phyloP scores from a whole-genome alignment of 192 early-diverging fungal genomes.

The Podila clonocystis region DNA sequence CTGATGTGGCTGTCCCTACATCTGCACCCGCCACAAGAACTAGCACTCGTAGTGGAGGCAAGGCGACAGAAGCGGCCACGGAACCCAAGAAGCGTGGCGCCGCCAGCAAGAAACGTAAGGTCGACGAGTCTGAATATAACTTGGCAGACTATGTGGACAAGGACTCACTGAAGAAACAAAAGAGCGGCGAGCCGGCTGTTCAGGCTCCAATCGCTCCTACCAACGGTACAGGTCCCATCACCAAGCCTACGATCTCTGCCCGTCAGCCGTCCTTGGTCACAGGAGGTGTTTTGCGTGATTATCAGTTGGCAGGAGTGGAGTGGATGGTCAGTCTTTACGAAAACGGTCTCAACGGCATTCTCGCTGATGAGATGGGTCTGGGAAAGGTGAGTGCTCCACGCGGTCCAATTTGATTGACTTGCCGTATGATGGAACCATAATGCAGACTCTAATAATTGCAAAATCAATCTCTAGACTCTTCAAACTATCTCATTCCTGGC shows the following conservation, averaged over 20 bases:
- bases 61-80: constrained; percentile 10
- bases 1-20: neutral
- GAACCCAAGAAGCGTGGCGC: neutral
- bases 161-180: constrained; percentile 49
- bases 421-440: no score
- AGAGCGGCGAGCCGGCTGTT: constrained; percentile 15
- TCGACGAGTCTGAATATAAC: constrained; percentile 56
- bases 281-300: constrained; percentile 90
- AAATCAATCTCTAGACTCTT: constrained; percentile 68
- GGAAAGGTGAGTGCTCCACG: constrained; percentile 67
- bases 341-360: constrained; percentile 95
- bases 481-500: constrained; percentile 94
- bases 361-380: constrained; percentile 96
- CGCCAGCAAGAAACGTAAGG: constrained; percentile 61
- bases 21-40: neutral
- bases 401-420: no score
- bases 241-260: constrained; percentile 59
- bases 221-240: constrained; percentile 15
- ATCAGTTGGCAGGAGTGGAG: constrained; percentile 95
- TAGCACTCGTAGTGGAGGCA: neutral
- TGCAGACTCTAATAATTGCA: neutral
- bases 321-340: constrained; percentile 96
- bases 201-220: constrained; percentile 9
- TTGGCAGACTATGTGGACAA: constrained; percentile 60
- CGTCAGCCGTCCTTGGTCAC: constrained; percentile 84